Evolutionary conservation across 73 alveolate species (phyloP).

Genomic region (Symbiodinium pilosum): DNA sequence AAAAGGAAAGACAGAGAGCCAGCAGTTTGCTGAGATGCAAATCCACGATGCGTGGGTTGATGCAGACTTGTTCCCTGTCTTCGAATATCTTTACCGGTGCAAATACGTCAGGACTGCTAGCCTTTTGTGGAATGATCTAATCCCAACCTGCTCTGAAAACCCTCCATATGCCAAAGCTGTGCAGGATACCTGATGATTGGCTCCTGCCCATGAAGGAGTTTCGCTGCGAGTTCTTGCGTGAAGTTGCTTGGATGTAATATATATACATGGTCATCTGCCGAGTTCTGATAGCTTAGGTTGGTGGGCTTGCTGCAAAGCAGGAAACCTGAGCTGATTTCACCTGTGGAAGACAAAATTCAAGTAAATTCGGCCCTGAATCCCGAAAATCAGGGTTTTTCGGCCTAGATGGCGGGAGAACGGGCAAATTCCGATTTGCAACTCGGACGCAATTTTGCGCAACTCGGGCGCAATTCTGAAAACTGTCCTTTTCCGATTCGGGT

Average conservation of each 20-base stretch:
- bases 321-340: neutral
- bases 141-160: neutral
- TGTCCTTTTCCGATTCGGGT: neutral
- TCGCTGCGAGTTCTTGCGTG: neutral
- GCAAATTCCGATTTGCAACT: neutral
- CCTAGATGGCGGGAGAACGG: neutral
- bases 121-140: neutral
- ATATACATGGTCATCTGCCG: neutral
- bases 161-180: neutral
- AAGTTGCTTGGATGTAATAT: neutral
- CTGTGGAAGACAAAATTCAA: neutral
- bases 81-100: neutral
- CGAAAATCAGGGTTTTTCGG: neutral
- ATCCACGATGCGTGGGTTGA: neutral
- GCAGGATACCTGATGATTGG: neutral
- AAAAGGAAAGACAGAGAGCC: neutral
- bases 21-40: neutral
- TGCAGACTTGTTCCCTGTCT: neutral
- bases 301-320: neutral
- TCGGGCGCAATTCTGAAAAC: neutral
- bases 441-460: neutral
- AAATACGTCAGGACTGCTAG: neutral
- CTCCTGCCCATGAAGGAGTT: neutral
- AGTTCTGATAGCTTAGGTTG: neutral
- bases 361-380: neutral